Percentiles rank a stretch among this genome's conserved stretches.
Conservation (phyloP, 108 stramenopile genomes). For the Schizochytrium sp. region DNA sequence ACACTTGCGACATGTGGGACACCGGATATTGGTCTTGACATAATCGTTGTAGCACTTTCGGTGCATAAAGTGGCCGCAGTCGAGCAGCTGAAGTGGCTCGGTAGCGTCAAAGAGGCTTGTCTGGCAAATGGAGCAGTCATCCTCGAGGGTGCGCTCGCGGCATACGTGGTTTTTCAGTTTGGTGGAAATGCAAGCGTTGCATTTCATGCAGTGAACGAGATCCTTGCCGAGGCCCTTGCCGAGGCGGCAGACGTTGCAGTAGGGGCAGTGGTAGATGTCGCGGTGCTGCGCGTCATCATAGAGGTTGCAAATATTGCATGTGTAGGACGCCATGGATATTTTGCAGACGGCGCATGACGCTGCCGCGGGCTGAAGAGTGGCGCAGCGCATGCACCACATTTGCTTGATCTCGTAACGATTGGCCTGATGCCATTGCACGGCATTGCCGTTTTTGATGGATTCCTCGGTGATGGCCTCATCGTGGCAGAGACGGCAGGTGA, state of each 20-base stretch:
- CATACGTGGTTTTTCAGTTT: constrained; percentile 59
- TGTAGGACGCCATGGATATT: background rate
- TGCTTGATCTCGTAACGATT: constrained; percentile 23
- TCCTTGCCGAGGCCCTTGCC: constrained; percentile 84
- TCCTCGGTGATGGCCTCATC: constrained; percentile 33
- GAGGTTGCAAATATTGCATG: background rate
- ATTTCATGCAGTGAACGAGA: constrained; percentile 91
- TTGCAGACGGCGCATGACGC: background rate
- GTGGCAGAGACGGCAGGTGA: constrained; percentile 42
- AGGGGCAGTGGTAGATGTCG: constrained; percentile 80
- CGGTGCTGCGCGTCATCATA: background rate
- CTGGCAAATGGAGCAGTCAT: constrained; percentile 82
- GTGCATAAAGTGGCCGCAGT: constrained; percentile 92
- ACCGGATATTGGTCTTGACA: constrained; percentile 30
- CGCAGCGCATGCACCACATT: constrained; percentile 39
- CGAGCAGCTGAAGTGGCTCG: constrained; percentile 66
- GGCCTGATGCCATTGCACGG: constrained; percentile 7
- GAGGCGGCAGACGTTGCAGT: constrained; percentile 81
- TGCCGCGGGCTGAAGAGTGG: constrained; percentile 24
- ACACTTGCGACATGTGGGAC: constrained; percentile 38
- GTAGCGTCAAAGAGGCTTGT: constrained; percentile 77
- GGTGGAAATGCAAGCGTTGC: constrained; percentile 82
- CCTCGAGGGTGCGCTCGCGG: constrained; percentile 80
- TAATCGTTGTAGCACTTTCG: constrained; percentile 64
- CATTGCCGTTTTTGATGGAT: background rate